Conservation (phyloP, 139 green algal species). For the Closterium sp. region DNA sequence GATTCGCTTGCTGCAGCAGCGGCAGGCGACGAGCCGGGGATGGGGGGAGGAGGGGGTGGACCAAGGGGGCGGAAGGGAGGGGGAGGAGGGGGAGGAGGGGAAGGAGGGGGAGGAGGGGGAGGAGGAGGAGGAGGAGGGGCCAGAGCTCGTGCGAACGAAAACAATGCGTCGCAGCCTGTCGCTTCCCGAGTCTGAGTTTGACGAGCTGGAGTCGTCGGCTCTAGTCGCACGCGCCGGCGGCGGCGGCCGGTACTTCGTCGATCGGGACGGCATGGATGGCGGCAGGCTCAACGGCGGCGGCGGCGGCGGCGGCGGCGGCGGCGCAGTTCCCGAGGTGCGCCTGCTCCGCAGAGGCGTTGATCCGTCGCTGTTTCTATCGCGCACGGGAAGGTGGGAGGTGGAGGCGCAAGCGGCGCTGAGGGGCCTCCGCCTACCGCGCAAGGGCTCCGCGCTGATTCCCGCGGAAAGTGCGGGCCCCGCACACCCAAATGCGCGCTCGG, state of each 20-base stretch:
- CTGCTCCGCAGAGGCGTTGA: not conserved
- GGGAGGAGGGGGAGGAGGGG: not conserved
- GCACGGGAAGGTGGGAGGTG: not conserved
- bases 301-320: not conserved
- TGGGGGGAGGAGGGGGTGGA: not conserved
- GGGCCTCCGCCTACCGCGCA: not conserved
- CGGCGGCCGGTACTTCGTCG: not conserved
- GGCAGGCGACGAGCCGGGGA: not conserved
- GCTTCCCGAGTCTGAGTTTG: not conserved
- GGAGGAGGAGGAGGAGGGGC: not conserved
- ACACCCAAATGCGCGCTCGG: not conserved
- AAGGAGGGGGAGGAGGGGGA: not conserved
- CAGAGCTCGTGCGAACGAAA: not conserved
- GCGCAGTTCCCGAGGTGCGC: not conserved
- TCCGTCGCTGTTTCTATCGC: not conserved
- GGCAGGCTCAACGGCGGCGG: not conserved
- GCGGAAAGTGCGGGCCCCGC: not conserved
- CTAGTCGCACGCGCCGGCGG: not conserved
- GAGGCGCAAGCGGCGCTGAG: not conserved
- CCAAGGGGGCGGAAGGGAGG: not conserved
- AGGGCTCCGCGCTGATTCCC: not conserved
- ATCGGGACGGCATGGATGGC: not conserved
- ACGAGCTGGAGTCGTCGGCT: not conserved
- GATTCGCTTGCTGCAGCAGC: not conserved
- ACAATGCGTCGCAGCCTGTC: not conserved